Base-by-base conservation (phyloP, 345 rosid species). In the Aethionema arabicum region DNA sequence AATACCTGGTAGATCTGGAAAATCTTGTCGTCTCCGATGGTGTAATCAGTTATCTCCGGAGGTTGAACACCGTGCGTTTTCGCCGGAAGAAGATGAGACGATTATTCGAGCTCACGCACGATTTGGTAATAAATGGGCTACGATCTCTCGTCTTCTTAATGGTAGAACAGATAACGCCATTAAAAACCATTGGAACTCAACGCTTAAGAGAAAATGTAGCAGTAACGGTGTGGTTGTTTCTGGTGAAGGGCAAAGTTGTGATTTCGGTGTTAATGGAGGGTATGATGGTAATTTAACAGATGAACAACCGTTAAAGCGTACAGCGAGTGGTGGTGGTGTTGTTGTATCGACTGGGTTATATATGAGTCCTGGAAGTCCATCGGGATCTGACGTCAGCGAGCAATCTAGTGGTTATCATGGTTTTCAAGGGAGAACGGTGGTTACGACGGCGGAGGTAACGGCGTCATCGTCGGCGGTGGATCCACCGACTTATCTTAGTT, bases 181-280 rank as follows among this genome's bases (percentile, higher is more conserved):
- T 27, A 91, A 91, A 70, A 91, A 91, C 30, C 98, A 88, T 75
- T 91, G 98, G 98, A 88, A 91, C 82, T 91, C 98, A 0, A 91
- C 98, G 33, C 79, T 91, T 0, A 91, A 92, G 76, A 67, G 98
- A 10, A 89, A 89, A 80, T 86, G 93, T 29, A 68, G 78, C 15
- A 59, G 66, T 65, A 15, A 29, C 33, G n/a, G n/a, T n/a, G n/a
- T n/a, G n/a, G n/a, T n/a, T n/a, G n/a, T n/a, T 7, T 14, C 59
- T 5, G 52, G 52, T 12, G 68, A 61, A 11, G 78, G 77, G 11
- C 85, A 75, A 14, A 77, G 80, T 12, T 76, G 73, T 10, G 68
- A 59, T 46, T 59, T 67, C 12, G 70, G 57, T 8, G 69, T 45
- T 0, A 64, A 59, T 37, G 79, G 71, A 33, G 87, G 79, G 64